Evolutionary conservation across 1,284 basidiomycete species (phyloP), one percentile per base, ranked within the genome.

Genomic region (Leccinum brunneo-olivaceum): DNA sequence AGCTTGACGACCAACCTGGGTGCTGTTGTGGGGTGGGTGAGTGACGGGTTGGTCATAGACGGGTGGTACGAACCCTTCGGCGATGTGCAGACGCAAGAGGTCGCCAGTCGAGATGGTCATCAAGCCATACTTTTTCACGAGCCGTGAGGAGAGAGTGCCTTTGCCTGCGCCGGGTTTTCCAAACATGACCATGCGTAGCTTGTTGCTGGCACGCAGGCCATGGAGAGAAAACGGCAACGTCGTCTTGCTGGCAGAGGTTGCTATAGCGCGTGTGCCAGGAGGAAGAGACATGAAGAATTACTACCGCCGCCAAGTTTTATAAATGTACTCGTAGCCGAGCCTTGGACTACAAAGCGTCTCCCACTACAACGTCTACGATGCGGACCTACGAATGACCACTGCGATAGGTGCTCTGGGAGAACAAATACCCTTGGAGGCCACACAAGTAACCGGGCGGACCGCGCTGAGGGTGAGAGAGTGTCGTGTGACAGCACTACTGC

Each of bases 151-250:
- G 33, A 91, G 72, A 0, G 89, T 92, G 24, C 89, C 89, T 65
- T 86, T 88, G 39, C 85, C 84, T 32, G 82, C 76, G 23, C 83
- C 85, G 4, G 85, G 85, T 63, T 89, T 89, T 10, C 86, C 85
- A 58, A 89, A 88, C 74, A 89, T 81, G 47, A 89, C 68, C 81
- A 89, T 84, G 29, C 86, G 76, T 37, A 87, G 65, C 36, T 73
- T 59, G 45, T 68, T 69, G 33, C 60, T 24, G 24, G 24, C 54
- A 60, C 70, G 67, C 2, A 64, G 47, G 43, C 59, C 62, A 50
- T 71, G 74, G 25, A 80, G 68, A 38, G 70, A 72, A 56, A 80
- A 76, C 6, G 79, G 70, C 4, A 77, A n/a, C n/a, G n/a, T 53
- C 6, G 76, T 72, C 48, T 70, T 72, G 41, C 62, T 66, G 14